Evolutionary conservation across 2,329 filamentous ascomycete species (phyloP).

Genomic region (Leptodontidium sp.): DNA sequence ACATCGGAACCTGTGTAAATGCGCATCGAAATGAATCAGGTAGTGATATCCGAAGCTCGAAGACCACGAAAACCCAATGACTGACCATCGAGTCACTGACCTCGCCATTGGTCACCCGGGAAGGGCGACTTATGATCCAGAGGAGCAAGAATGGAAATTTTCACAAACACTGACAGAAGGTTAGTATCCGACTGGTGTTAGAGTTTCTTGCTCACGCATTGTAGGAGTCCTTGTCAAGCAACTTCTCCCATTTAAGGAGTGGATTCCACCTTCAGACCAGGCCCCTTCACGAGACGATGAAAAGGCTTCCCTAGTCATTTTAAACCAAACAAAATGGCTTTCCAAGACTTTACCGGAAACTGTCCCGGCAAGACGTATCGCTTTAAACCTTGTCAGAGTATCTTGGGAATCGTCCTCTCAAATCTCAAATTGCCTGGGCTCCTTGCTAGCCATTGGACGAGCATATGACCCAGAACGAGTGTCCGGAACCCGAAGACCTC

Average conservation of each 20-base stretch:
- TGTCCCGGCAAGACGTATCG: constrained; percentile 34
- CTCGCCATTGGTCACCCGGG: constrained; percentile 63
- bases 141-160: constrained; percentile 45
- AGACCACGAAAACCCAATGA: constrained; percentile 54
- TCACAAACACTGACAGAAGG: constrained; percentile 30
- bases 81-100: constrained; percentile 56
- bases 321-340: constrained; percentile 39
- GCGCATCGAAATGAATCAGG: constrained; percentile 39
- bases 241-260: constrained; percentile 41
- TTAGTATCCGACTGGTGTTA: not conserved
- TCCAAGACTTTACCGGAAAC: constrained; percentile 40
- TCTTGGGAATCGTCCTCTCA: constrained; percentile 21
- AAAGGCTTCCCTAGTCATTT: constrained; percentile 23
- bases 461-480: constrained; percentile 35
- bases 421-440: constrained; percentile 26
- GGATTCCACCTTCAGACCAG: constrained; percentile 38
- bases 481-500: constrained; percentile 30
- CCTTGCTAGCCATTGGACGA: constrained; percentile 38
- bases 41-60: constrained; percentile 31
- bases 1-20: not conserved
- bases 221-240: constrained; percentile 40
- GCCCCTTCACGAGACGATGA: constrained; percentile 23
- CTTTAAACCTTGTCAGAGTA: constrained; percentile 24
- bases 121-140: constrained; percentile 53
- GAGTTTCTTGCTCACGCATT: constrained; percentile 22